Percentiles rank a stretch among this genome's conserved stretches.
These are phyloP conservation scores for Auxenochlorella pyrenoidosa DNA, from an alignment of 139 green algal genomes.

Conservation along the genomic window DNA sequence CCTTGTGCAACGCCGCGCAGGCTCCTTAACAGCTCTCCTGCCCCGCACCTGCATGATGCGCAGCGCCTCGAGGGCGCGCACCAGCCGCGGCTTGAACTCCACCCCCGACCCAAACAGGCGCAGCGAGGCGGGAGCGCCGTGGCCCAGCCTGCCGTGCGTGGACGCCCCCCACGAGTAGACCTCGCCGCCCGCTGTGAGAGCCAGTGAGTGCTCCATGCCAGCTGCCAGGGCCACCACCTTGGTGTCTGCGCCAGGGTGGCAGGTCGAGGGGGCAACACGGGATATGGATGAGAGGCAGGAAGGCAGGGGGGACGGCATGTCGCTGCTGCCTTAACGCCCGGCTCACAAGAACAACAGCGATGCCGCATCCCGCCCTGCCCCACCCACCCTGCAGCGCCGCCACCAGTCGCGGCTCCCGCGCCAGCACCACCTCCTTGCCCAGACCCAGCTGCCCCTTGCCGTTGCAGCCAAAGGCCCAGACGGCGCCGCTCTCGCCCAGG, in stretches of 20 bases:
- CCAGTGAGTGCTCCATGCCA: constrained; percentile 75
- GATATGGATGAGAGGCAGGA: background rate
- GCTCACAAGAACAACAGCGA: background rate
- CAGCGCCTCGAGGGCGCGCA: constrained; percentile 44
- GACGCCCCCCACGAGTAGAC: constrained; percentile 81
- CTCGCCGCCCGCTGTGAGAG: constrained; percentile 70
- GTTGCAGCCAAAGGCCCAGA: constrained; percentile 56
- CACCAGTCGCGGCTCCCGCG: constrained; percentile 23
- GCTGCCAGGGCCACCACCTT: constrained; percentile 55
- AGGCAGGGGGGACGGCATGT: background rate
- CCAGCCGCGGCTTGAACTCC: constrained; percentile 42
- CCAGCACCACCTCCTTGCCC: constrained; percentile 34
- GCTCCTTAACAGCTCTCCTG: background rate
- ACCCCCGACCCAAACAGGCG: background rate
- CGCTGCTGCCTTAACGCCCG: background rate
- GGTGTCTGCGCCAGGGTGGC: background rate
- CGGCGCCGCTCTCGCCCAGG: constrained; percentile 34
- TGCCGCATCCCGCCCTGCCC: background rate
- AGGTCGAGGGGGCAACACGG: too few species aligned
- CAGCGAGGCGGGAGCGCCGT: constrained; percentile 47
- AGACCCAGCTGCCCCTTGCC: constrained; percentile 49
- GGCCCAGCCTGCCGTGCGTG: constrained; percentile 70
- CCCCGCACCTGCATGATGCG: constrained; percentile 22
- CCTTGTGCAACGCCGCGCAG: too few species aligned
- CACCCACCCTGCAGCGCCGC: constrained; percentile 15